Evolutionary conservation across 371 early-diverging fungal species (phyloP).

Genomic region (Apophysomyces variabilis): DNA sequence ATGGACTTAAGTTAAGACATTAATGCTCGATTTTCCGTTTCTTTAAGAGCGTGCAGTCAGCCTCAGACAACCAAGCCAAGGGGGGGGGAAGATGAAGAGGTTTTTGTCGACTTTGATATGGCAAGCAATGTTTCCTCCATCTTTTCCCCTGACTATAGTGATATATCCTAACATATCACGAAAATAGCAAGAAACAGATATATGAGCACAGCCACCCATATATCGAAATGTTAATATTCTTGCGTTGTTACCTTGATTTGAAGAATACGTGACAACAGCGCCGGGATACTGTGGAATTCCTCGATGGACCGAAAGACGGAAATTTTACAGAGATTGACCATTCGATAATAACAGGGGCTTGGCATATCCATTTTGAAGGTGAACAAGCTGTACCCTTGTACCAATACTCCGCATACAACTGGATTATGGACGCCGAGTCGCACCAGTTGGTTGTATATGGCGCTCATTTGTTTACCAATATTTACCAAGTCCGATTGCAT

Average conservation of each 20-base stretch:
- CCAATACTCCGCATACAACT: not conserved
- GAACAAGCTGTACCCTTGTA: not conserved
- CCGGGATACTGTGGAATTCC: conserved; percentile 82
- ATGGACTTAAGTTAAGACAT: no score
- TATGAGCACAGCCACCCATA: not conserved
- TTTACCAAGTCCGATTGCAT: not conserved
- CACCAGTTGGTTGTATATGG: conserved; percentile 5
- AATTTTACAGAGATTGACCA: not conserved
- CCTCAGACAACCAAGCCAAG: not conserved
- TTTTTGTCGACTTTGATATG: not conserved
- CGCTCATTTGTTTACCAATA: conserved; percentile 2
- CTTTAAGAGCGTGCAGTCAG: not conserved
- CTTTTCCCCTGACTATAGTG: not conserved
- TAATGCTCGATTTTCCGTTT: not conserved
- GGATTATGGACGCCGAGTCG: not conserved
- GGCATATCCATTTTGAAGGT: not conserved
- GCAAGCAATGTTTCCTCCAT: not conserved
- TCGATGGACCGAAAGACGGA: not conserved
- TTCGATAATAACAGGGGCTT: not conserved
- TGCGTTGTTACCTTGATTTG: not conserved
- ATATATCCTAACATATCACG: not conserved
- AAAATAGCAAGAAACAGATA: not conserved
- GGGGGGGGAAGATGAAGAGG: not conserved
- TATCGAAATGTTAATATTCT: not conserved
- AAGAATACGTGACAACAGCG: conserved; percentile 47